A percentile compares a stretch with the other conserved stretches of the same genome.
Evolutionary conservation across 2,329 filamentous ascomycete species (phyloP).

Genomic region (Aureobasidium sp.): DNA sequence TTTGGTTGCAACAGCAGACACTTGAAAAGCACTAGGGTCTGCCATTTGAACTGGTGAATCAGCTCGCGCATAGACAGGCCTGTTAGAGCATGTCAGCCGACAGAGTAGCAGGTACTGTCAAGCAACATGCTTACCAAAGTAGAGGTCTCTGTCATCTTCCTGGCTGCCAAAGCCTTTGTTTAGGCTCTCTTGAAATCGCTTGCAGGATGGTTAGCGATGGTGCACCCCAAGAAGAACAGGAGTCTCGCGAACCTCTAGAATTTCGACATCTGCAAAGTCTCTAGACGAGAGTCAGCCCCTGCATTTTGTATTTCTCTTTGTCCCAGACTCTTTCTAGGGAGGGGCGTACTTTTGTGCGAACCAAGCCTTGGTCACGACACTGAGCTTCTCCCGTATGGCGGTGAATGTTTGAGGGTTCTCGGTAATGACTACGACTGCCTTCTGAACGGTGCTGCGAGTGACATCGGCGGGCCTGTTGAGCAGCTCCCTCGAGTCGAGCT

Average conservation of each 20-base stretch:
- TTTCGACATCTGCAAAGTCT: conserved; percentile 87
- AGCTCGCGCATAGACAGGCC: conserved; percentile 76
- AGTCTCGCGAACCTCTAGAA: conserved; percentile 52
- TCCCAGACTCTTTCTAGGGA: background rate
- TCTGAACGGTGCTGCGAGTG: conserved; percentile 95
- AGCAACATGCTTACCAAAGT: conserved; percentile 59
- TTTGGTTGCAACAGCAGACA: conserved; percentile 91
- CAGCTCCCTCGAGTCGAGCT: conserved; percentile 73
- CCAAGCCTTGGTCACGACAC: conserved; percentile 90
- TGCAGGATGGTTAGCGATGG: conserved; percentile 25
- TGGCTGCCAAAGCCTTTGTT: conserved; percentile 51
- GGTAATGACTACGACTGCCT: conserved; percentile 92
- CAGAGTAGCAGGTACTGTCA: background rate
- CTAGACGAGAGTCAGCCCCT: conserved; percentile 28
- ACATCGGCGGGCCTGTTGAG: conserved; percentile 78
- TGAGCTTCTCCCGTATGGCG: conserved; percentile 80
- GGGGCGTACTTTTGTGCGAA: conserved; percentile 70
- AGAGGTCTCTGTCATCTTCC: conserved; percentile 73
- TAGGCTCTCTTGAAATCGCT: conserved; percentile 79
- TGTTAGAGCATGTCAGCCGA: conserved; percentile 23
- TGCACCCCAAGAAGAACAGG: conserved; percentile 30
- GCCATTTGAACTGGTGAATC: conserved; percentile 88
- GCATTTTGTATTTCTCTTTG: background rate
- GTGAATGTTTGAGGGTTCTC: conserved; percentile 87
- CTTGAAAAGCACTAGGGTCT: conserved; percentile 90